phyloP scores from a whole-genome alignment of 2,329 filamentous ascomycete genomes.

The Clonostachys rosea region DNA sequence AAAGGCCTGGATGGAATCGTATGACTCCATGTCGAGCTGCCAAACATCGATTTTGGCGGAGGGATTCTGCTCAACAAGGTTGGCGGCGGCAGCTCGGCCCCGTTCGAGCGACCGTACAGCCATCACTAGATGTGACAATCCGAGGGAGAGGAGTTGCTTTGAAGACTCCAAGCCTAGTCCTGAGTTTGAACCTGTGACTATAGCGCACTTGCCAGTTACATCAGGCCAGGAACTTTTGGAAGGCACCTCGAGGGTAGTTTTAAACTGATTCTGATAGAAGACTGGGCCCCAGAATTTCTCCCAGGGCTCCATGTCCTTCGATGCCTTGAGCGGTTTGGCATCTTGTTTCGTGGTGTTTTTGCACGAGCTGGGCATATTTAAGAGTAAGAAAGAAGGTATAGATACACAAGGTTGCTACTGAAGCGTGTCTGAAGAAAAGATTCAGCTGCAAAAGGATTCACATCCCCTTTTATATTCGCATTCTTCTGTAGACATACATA shows the following conservation, averaged over 20 bases:
- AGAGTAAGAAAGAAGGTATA: no score
- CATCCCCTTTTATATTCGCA: no score
- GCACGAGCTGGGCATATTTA: no score
- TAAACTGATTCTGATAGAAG: not conserved
- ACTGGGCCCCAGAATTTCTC: not conserved
- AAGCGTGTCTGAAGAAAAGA: no score
- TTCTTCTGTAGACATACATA: no score
- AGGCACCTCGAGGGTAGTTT: not conserved
- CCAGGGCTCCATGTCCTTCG: no score
- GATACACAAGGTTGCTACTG: no score
- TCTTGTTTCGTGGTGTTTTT: no score
- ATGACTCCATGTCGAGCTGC: conserved; percentile 15
- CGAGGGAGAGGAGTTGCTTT: conserved; percentile 3
- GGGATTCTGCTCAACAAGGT: conserved; percentile 1
- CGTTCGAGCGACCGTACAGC: conserved; percentile 9
- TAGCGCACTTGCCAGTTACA: no score
- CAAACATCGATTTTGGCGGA: conserved; percentile 16
- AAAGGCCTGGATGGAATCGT: conserved; percentile 13
- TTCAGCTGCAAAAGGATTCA: no score
- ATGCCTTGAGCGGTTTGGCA: no score
- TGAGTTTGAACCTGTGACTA: not conserved
- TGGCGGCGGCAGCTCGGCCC: conserved; percentile 1
- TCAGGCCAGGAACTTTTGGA: not conserved
- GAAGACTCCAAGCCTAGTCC: not conserved
- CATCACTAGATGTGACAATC: conserved; percentile 7